Evolutionary conservation across 164 flowering plant genomes (phyloP).

Genomic region (Magnolia officinalis): DNA sequence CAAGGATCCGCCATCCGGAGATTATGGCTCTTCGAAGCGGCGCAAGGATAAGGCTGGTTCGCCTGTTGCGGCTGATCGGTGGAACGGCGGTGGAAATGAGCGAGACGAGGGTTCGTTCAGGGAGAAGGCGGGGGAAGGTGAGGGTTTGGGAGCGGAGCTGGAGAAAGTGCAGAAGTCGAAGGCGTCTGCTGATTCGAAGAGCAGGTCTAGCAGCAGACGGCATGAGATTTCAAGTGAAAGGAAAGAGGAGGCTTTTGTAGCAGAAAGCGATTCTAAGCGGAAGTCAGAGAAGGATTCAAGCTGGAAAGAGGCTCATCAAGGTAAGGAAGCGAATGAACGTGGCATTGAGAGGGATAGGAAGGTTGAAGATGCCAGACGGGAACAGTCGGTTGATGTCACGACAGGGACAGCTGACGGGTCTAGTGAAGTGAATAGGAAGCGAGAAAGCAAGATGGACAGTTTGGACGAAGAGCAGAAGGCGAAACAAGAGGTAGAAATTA

Average conservation of each 20-base stretch:
- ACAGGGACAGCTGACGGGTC: not conserved
- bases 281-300: constrained; percentile 42
- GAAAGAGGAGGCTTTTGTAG: constrained; percentile 2
- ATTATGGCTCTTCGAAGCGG: constrained; percentile 16
- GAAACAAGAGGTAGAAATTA: constrained; percentile 35
- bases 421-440: constrained; percentile 35
- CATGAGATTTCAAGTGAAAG: constrained; percentile 23
- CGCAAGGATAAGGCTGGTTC: constrained; percentile 24
- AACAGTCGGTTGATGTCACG: constrained; percentile 14
- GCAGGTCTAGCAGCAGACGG: constrained; percentile 35
- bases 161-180: constrained; percentile 2
- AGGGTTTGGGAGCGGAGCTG: not conserved
- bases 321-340: constrained; percentile 39
- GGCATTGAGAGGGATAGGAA: constrained; percentile 41
- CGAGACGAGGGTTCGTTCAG: not conserved
- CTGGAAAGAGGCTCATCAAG: constrained; percentile 36
- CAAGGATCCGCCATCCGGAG: constrained; percentile 11
- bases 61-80: constrained; percentile 21
- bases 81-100: constrained; percentile 32
- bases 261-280: constrained; percentile 30
- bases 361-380: constrained; percentile 30
- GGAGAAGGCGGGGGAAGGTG: not conserved
- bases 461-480: constrained; percentile 24
- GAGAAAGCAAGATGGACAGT: constrained; percentile 20
- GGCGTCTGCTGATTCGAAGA: constrained; percentile 37